These are phyloP conservation scores for Helicostylum pulchrum DNA, from an alignment of 192 early-diverging fungal genomes.

Conservation along the genomic window DNA sequence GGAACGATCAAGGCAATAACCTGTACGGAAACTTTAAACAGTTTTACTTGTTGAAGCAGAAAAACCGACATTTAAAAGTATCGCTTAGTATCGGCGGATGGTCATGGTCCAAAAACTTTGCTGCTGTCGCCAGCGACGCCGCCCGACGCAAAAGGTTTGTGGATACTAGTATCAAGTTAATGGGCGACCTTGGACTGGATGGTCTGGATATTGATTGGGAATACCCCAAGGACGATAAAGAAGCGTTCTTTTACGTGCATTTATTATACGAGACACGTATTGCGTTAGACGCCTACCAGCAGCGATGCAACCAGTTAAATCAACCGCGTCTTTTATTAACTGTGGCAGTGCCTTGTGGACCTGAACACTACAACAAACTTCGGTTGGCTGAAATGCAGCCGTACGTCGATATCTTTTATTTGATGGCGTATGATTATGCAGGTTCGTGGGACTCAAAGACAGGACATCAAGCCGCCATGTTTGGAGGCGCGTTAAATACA, in stretches of 20 bases:
- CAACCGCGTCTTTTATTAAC: constrained; percentile 57
- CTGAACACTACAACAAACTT: constrained; percentile 58
- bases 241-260: constrained; percentile 74
- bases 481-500: constrained; percentile 54
- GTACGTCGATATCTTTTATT: constrained; percentile 74
- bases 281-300: constrained; percentile 57
- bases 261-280: constrained; percentile 73
- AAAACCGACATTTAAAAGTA: constrained; percentile 64
- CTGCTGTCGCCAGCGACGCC: constrained; percentile 51
- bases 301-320: constrained; percentile 16
- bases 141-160: constrained; percentile 59
- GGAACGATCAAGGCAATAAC: constrained; percentile 52
- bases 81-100: constrained; percentile 78
- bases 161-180: constrained; percentile 37
- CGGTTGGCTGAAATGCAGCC: constrained; percentile 58
- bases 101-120: constrained; percentile 72
- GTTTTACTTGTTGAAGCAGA: constrained; percentile 63
- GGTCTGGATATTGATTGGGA: constrained; percentile 77
- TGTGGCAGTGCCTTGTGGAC: constrained; percentile 65
- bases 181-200: constrained; percentile 51
- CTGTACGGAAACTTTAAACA: constrained; percentile 62
- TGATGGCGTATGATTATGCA: constrained; percentile 90
- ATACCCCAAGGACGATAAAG: constrained; percentile 70
- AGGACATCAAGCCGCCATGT: constrained; percentile 89
- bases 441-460: constrained; percentile 62